These are phyloP conservation scores for Astrephomene gubernaculifera DNA, from an alignment of 139 green algal genomes.

Conservation along the genomic window DNA sequence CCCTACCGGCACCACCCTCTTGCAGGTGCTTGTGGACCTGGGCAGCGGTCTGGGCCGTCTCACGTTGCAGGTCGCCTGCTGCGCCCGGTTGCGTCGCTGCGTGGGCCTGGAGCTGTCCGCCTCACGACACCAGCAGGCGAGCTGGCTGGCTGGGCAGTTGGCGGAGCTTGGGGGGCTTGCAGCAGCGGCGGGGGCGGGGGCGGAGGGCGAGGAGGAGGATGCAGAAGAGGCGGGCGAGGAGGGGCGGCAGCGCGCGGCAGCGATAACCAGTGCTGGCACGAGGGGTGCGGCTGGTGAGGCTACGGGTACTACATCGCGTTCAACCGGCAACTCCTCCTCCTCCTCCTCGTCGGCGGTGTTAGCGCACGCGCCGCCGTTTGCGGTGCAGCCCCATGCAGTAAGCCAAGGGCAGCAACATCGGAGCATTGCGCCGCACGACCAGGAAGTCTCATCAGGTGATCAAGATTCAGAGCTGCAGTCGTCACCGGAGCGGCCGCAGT, in stretches of 20 bases:
- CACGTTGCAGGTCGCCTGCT: slow-evolving; percentile 44
- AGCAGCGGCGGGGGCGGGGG: not conserved
- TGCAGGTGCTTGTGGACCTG: slow-evolving; percentile 52
- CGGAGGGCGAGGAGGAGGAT: not conserved
- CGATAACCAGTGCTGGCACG: not conserved
- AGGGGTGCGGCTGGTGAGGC: no score
- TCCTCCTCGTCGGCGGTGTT: no score
- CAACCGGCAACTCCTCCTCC: no score
- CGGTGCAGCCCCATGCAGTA: not conserved
- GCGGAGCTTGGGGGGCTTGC: slow-evolving; percentile 2
- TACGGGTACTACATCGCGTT: no score
- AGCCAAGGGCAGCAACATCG: no score
- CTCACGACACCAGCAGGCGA: slow-evolving; percentile 56
- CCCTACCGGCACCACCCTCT: no score
- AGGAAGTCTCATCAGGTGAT: no score
- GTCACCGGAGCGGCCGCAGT: not conserved
- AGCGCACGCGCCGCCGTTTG: no score
- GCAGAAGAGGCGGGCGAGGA: not conserved
- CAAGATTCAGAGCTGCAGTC: no score
- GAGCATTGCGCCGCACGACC: no score
- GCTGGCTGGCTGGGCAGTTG: slow-evolving; percentile 44
- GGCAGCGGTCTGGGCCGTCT: slow-evolving; percentile 55
- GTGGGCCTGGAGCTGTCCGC: slow-evolving; percentile 62
- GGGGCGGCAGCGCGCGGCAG: not conserved
- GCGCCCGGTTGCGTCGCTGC: not conserved